Evolutionary conservation across 495 filamentous ascomycete genomes (phyloP).

Genomic region (Oleoguttula mirabilis): DNA sequence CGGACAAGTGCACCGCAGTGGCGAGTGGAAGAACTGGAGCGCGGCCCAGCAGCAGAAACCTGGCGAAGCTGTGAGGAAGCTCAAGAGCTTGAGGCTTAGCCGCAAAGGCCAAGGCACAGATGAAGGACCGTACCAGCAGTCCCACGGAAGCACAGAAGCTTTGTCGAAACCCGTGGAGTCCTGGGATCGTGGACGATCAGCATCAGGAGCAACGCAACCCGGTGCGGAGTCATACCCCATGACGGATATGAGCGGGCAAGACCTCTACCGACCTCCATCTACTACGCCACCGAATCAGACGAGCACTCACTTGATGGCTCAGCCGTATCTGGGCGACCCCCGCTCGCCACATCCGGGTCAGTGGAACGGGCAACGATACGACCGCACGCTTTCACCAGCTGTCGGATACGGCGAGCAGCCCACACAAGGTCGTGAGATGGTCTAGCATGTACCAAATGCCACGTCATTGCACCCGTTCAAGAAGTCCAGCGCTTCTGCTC

Average conservation of each 20-base stretch:
- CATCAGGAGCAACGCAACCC: not conserved
- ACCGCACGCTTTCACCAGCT: constrained; percentile 1
- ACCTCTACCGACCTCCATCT: constrained; percentile 4
- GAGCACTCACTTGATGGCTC: not conserved
- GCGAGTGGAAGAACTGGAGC: constrained; percentile 7
- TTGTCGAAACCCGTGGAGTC: not conserved
- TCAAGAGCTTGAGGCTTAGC: constrained; percentile 1
- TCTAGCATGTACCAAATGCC: no score
- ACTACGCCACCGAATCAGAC: constrained; percentile 2
- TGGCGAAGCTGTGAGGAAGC: not conserved
- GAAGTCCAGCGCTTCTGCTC: no score
- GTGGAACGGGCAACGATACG: constrained; percentile 8
- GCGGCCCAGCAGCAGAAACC: not conserved
- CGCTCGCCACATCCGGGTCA: constrained; percentile 1
- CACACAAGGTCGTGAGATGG: not conserved
- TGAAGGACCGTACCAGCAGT: constrained; percentile 1
- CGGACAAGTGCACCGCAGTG: constrained; percentile 1
- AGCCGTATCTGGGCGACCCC: not conserved
- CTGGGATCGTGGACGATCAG: not conserved
- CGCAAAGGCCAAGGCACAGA: not conserved
- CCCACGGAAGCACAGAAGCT: constrained; percentile 1
- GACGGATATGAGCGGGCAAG: not conserved
- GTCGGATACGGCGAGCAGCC: not conserved
- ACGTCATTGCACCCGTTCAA: no score
- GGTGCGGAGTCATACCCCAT: not conserved